These are phyloP conservation scores for Melanomma pulvis-pyrius DNA, from an alignment of 495 filamentous ascomycete genomes.

Conservation along the genomic window DNA sequence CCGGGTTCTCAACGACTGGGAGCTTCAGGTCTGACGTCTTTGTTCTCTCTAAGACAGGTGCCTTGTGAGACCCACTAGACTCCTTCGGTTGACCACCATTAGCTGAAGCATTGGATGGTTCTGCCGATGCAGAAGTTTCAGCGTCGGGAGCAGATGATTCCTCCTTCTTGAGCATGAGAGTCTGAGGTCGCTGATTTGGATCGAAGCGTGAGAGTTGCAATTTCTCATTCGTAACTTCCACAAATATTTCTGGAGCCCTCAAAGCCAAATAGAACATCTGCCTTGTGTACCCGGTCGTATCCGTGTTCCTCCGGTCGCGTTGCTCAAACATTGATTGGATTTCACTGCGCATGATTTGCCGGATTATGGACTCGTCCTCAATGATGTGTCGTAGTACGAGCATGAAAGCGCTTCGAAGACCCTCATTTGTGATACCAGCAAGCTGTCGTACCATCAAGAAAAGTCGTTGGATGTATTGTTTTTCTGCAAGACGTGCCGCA, in stretches of 20 bases:
- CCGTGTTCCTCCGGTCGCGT: conserved; percentile 64
- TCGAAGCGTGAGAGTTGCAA: conserved; percentile 70
- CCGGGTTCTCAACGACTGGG: conserved; percentile 87
- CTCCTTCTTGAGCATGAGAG: conserved; percentile 62
- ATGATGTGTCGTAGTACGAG: conserved; percentile 88
- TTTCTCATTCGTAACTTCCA: conserved; percentile 87
- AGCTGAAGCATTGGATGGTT: not conserved
- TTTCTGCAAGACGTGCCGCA: conserved; percentile 77
- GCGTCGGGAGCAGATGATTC: conserved; percentile 19
- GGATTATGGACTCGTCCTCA: conserved; percentile 88
- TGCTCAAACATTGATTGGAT: conserved; percentile 73
- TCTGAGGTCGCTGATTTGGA: conserved; percentile 57
- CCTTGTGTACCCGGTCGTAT: conserved; percentile 72
- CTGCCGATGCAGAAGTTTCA: conserved; percentile 1
- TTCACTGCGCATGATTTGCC: conserved; percentile 90
- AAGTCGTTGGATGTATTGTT: conserved; percentile 82
- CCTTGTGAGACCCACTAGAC: conserved; percentile 53
- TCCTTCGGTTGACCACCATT: conserved; percentile 48
- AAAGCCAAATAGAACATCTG: conserved; percentile 80
- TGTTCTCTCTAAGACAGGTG: conserved; percentile 60
- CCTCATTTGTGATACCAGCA: conserved; percentile 71
- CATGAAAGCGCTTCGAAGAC: conserved; percentile 80
- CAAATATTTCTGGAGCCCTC: conserved; percentile 82
- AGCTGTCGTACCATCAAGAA: conserved; percentile 95
- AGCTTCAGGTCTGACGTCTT: conserved; percentile 72